These are phyloP conservation scores for Podospora conica DNA, from an alignment of 495 filamentous ascomycete species.

Conservation along the genomic window DNA sequence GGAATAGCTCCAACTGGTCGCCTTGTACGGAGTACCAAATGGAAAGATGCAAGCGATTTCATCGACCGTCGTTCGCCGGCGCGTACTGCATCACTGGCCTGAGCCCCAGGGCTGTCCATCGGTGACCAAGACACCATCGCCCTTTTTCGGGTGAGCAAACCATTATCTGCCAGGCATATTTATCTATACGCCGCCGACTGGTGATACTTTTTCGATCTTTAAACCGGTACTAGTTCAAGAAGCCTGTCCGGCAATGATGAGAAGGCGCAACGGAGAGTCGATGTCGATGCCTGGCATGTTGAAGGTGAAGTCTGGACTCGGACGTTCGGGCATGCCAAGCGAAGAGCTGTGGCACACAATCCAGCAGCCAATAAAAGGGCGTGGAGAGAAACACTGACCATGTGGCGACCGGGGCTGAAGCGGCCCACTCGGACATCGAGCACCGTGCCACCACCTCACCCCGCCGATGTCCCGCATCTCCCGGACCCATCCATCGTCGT, in stretches of 20 bases:
- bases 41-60: not conserved
- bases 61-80: not conserved
- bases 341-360: not conserved
- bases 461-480: not conserved
- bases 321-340: not conserved
- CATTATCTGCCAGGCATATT: no score
- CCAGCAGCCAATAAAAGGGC: not conserved
- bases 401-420: not conserved
- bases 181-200: no score
- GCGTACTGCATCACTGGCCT: not conserved
- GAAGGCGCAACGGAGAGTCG: not conserved
- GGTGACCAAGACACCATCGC: not conserved
- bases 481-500: not conserved
- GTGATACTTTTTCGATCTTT: no score
- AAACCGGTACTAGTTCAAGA: no score
- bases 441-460: not conserved
- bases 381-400: not conserved
- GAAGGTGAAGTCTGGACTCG: not conserved
- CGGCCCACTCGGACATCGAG: not conserved
- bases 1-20: not conserved
- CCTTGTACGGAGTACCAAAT: not conserved
- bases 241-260: not conserved
- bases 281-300: not conserved
- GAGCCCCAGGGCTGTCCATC: not conserved
- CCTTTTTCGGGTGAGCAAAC: no score